Evolutionary conservation across 257 asterid species (phyloP).

Genomic region (Nicotiana attenuata): DNA sequence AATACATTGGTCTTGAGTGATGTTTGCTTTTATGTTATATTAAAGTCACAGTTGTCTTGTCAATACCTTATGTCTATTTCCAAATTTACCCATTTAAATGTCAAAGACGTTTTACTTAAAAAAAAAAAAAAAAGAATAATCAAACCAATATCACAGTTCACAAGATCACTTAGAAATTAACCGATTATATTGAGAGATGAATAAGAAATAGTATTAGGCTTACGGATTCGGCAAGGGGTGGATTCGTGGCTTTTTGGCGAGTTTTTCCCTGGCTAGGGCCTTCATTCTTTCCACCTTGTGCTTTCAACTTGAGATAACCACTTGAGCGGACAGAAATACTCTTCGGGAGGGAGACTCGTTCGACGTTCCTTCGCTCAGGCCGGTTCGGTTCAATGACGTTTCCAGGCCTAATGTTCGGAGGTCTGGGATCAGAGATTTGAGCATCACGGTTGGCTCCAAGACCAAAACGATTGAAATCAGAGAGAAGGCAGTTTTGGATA

Average conservation of each 20-base stretch:
- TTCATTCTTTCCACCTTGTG: slow-evolving; percentile 9
- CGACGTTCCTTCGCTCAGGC: slow-evolving; percentile 29
- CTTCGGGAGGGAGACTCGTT: slow-evolving; percentile 56
- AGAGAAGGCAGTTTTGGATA: slow-evolving; percentile 56
- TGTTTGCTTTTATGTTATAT: too few species aligned
- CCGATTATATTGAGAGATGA: neutral
- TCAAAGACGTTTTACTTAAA: too few species aligned
- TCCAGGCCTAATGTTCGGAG: slow-evolving; percentile 14
- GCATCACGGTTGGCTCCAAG: slow-evolving; percentile 21
- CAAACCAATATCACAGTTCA: neutral
- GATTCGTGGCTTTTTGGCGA: slow-evolving; percentile 23
- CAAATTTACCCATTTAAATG: too few species aligned
- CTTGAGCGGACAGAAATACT: slow-evolving; percentile 74
- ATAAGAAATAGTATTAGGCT: slow-evolving; percentile 17
- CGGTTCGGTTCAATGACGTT: slow-evolving; percentile 28
- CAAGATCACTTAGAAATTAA: neutral
- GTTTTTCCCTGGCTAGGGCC: slow-evolving; percentile 25
- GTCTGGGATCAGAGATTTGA: slow-evolving; percentile 14
- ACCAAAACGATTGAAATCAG: slow-evolving; percentile 57
- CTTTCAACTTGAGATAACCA: slow-evolving; percentile 48
- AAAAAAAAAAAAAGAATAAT: neutral
- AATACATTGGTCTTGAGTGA: too few species aligned
- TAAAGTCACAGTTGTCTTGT: too few species aligned
- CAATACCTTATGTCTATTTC: too few species aligned
- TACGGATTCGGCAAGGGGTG: slow-evolving; percentile 32